Conservation (phyloP, 345 rosid species). For the Lepidium aucheri region DNA sequence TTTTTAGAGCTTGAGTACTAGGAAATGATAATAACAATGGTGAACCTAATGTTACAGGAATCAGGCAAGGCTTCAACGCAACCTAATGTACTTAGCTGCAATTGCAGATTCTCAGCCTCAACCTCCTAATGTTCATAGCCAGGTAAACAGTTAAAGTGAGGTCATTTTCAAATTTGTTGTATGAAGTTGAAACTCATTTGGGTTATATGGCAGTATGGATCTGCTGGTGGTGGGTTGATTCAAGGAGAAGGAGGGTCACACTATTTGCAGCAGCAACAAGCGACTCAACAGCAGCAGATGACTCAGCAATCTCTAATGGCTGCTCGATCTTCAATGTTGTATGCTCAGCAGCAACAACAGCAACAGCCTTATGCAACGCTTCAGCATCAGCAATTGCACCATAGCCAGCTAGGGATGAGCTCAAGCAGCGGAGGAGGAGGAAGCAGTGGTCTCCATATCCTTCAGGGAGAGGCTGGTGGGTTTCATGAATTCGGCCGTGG, state of each 20-base stretch:
- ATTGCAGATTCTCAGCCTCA: constrained; percentile 99
- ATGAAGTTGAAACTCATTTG: background rate
- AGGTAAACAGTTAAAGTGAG: constrained; percentile 33
- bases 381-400: constrained; percentile 88
- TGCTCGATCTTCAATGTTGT: constrained; percentile 84
- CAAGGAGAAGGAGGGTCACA: constrained; percentile 70
- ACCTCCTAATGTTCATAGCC: constrained; percentile 70
- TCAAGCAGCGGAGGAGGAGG: constrained; percentile 72
- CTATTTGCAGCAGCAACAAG: constrained; percentile 93
- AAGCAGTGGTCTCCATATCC: constrained; percentile 41
- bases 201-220: constrained; percentile 43
- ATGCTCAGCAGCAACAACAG: constrained; percentile 51
- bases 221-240: constrained; percentile 54
- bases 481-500: constrained; percentile 81
- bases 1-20: background rate
- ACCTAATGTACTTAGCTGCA: constrained; percentile 98
- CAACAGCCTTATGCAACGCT: constrained; percentile 61
- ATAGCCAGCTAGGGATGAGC: constrained; percentile 86
- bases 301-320: constrained; percentile 85
- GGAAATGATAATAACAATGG: background rate
- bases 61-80: constrained; percentile 93
- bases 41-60: constrained; percentile 43
- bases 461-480: constrained; percentile 38
- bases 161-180: background rate
- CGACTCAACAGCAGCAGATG: constrained; percentile 82